Evolutionary conservation across 306 rosid genomes (phyloP).

Genomic region (Cicer pinnatifidum): DNA sequence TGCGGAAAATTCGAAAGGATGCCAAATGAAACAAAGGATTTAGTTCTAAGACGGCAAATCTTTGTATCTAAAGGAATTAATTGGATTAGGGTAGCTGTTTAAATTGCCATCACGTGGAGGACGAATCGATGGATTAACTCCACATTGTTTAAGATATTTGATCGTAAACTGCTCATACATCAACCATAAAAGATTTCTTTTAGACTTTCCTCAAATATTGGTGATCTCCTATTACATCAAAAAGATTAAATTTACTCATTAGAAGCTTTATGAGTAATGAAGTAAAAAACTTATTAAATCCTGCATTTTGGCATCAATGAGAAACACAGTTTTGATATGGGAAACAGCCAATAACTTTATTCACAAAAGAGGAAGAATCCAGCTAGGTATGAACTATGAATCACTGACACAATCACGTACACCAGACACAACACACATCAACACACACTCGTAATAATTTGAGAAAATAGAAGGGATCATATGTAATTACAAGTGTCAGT

Average conservation of each 20-base stretch:
- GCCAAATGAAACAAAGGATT: neutral
- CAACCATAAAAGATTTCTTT: neutral
- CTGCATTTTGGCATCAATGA: neutral
- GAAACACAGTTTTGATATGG: neutral
- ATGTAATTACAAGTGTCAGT: too few relatives aligned
- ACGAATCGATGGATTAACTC: neutral
- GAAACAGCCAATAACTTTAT: neutral
- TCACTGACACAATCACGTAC: too few relatives aligned
- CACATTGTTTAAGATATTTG: neutral
- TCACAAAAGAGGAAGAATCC: neutral
- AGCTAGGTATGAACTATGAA: neutral
- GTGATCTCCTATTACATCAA: neutral
- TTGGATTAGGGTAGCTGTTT: slow-evolving; percentile 10
- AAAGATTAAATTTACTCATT: neutral
- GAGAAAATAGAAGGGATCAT: too few relatives aligned
- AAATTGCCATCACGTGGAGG: slow-evolving; percentile 14
- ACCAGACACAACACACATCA: too few relatives aligned
- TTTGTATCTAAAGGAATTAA: slow-evolving; percentile 6
- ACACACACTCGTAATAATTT: too few relatives aligned
- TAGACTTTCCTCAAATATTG: neutral
- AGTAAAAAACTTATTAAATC: neutral
- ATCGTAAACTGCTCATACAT: neutral
- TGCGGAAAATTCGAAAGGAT: neutral
- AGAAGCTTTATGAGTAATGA: neutral
- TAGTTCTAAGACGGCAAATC: neutral